These are phyloP conservation scores for Phytophthora parvispora DNA, from an alignment of 352 stramenopile species.

Conservation along the genomic window DNA sequence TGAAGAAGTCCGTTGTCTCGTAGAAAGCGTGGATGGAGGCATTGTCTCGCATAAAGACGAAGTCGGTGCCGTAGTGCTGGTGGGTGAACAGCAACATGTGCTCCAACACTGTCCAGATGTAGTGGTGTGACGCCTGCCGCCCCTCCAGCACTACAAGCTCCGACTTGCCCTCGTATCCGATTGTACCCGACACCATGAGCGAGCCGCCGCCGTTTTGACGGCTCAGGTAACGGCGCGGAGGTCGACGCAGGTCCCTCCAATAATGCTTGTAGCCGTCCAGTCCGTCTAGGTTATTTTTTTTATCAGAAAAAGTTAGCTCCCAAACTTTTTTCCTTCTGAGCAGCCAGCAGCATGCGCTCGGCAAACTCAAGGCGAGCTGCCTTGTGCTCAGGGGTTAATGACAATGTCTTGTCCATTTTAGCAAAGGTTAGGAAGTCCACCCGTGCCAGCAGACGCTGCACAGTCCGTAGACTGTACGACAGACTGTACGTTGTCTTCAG, in stretches of 20 bases:
- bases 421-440: constrained; percentile 2
- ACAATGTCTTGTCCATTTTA: constrained; percentile 4
- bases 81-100: background rate
- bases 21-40: constrained; percentile 25
- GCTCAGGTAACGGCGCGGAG: constrained; percentile 8
- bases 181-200: constrained; percentile 26
- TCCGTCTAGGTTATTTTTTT: constrained; percentile 34
- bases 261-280: constrained; percentile 14
- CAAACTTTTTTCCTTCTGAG: constrained; percentile 6
- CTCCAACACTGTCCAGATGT: background rate
- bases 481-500: background rate
- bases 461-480: background rate
- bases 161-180: background rate
- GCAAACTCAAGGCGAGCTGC: constrained; percentile 13
- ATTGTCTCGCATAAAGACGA: constrained; percentile 33
- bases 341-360: background rate
- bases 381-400: constrained; percentile 23
- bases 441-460: background rate
- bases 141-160: background rate
- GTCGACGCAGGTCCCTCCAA: background rate
- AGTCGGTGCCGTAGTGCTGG: constrained; percentile 10
- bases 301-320: constrained; percentile 12
- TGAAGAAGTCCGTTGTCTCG: constrained; percentile 5
- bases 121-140: background rate
- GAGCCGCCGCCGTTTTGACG: constrained; percentile 8